Percentiles rank a stretch among this genome's conserved stretches.
Evolutionary conservation across 2,329 filamentous ascomycete genomes (phyloP).

Genomic region (Dactylella cylindrospora): DNA sequence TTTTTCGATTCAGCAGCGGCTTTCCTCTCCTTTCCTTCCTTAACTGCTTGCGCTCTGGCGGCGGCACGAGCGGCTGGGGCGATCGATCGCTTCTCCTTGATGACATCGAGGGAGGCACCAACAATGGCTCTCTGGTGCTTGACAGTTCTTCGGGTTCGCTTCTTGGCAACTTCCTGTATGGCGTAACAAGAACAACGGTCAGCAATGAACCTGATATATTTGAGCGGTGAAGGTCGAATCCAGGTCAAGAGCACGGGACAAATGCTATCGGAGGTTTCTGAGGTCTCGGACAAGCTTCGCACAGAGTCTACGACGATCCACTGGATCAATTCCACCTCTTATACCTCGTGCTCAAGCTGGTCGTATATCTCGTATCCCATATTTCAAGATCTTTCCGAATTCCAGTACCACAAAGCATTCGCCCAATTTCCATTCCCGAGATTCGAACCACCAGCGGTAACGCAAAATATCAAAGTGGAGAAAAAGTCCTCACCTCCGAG

Average conservation of each 20-base stretch:
- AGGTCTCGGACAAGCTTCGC: too few species aligned
- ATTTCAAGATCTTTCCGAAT: too few species aligned
- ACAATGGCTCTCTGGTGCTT: constrained; percentile 99
- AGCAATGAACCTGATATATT: constrained; percentile 3
- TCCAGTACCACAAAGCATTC: too few species aligned
- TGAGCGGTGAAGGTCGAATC: background rate
- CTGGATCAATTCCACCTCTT: too few species aligned
- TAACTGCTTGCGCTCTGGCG: constrained; percentile 85
- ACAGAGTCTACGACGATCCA: too few species aligned
- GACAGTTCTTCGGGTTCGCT: constrained; percentile 95
- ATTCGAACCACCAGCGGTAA: constrained; percentile 15
- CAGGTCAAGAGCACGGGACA: background rate
- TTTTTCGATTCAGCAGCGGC: constrained; percentile 80
- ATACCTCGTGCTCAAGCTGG: too few species aligned
- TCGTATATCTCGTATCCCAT: too few species aligned
- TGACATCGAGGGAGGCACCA: constrained; percentile 97
- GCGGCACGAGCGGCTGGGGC: constrained; percentile 94
- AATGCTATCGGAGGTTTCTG: too few species aligned
- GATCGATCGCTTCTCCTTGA: constrained; percentile 96
- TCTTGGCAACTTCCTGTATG: constrained; percentile 96
- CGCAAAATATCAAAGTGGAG: too few species aligned
- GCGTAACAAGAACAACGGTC: constrained; percentile 42
- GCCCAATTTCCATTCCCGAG: too few species aligned
- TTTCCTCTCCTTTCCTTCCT: constrained; percentile 99
- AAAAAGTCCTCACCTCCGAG: constrained; percentile 78